These are phyloP conservation scores for Aristolochia fimbriata DNA, from an alignment of 164 flowering plant species.

Conservation along the genomic window DNA sequence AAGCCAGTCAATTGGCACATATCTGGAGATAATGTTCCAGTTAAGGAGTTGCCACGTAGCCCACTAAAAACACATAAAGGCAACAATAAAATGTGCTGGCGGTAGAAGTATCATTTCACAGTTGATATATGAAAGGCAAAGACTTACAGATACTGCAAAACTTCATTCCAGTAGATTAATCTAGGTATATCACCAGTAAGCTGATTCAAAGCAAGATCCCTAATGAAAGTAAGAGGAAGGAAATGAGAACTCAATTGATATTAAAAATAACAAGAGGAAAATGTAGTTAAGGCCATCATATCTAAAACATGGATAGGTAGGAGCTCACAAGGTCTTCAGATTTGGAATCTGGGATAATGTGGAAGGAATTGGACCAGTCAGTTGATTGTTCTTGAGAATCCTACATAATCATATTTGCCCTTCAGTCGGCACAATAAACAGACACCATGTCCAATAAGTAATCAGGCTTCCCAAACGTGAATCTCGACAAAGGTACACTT, in stretches of 20 bases:
- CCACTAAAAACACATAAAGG: conserved; percentile 35
- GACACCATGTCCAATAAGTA: background rate
- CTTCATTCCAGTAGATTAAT: conserved; percentile 90
- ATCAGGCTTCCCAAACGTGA: background rate
- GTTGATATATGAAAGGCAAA: background rate
- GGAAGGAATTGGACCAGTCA: conserved; percentile 90
- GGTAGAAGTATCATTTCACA: no score
- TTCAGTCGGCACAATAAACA: background rate
- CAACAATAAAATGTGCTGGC: no score
- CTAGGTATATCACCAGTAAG: conserved; percentile 83
- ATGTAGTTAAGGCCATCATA: background rate
- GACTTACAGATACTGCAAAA: conserved; percentile 79
- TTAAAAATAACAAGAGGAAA: background rate
- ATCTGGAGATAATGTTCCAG: conserved; percentile 77
- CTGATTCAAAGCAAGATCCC: conserved; percentile 89
- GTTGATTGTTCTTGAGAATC: conserved; percentile 66
- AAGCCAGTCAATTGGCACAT: conserved; percentile 94
- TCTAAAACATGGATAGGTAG: background rate
- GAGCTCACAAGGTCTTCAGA: conserved; percentile 64
- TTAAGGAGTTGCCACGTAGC: conserved; percentile 59
- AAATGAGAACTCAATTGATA: background rate
- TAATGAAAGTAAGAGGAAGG: conserved; percentile 6
- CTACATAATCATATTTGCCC: conserved; percentile 20
- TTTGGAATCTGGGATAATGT: conserved; percentile 83
- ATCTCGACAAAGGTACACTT: conserved; percentile 15